Conservation (phyloP, 352 stramenopile species). For the Phytophthora idaei region DNA sequence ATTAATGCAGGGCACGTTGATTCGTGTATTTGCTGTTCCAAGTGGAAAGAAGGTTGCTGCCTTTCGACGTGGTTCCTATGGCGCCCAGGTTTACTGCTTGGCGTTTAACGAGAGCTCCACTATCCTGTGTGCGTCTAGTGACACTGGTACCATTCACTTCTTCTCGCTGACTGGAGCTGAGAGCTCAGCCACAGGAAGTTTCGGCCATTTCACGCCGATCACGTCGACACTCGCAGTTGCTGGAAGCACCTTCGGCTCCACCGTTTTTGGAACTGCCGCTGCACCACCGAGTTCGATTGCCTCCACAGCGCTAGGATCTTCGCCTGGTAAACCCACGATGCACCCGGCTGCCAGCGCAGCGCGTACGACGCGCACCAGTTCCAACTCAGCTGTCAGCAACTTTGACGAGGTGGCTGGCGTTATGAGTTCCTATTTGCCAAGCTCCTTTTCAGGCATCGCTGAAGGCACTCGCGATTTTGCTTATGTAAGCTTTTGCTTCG, state of each 20-base stretch:
- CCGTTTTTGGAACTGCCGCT: slow-evolving; percentile 45
- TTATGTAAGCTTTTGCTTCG: slow-evolving; percentile 51
- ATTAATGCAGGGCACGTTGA: slow-evolving; percentile 91
- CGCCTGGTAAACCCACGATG: slow-evolving; percentile 14
- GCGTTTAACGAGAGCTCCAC: slow-evolving; percentile 94
- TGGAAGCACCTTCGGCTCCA: slow-evolving; percentile 58
- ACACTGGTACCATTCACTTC: slow-evolving; percentile 97
- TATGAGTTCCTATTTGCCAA: slow-evolving; percentile 77
- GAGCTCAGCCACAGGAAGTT: slow-evolving; percentile 78
- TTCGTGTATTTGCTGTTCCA: slow-evolving; percentile 97
- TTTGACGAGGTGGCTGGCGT: slow-evolving; percentile 73
- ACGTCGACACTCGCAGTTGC: slow-evolving; percentile 77
- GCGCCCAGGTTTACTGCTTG: slow-evolving; percentile 95
- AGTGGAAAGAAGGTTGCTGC: slow-evolving; percentile 91
- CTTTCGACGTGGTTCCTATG: slow-evolving; percentile 96
- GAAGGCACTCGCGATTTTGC: slow-evolving; percentile 89
- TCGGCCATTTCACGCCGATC: slow-evolving; percentile 79
- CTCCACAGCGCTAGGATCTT: slow-evolving; percentile 17
- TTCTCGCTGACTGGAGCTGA: slow-evolving; percentile 88
- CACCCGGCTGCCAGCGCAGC: slow-evolving; percentile 17
- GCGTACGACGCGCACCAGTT: slow-evolving; percentile 39
- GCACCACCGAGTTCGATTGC: slow-evolving; percentile 15
- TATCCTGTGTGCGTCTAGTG: slow-evolving; percentile 95
- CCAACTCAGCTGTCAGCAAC: slow-evolving; percentile 50
- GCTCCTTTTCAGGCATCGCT: slow-evolving; percentile 77